Percentiles rank a stretch among this genome's conserved stretches.
phyloP scores from a whole-genome alignment of 2,329 filamentous ascomycete species.

The Xylariaceae sp. region DNA sequence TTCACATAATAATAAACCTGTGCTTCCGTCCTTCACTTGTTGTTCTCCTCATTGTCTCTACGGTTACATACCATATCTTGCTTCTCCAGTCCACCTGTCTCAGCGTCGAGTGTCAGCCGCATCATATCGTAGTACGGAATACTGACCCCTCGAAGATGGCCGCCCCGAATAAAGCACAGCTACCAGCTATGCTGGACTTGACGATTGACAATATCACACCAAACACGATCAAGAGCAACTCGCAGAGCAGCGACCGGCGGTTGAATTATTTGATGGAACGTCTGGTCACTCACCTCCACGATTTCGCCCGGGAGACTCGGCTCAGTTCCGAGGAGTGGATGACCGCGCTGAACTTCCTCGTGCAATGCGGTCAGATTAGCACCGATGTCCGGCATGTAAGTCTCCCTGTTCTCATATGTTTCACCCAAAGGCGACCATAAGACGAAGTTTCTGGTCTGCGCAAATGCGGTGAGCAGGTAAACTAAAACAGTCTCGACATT shows the following conservation, averaged over 20 bases:
- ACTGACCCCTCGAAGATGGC: conserved; percentile 21
- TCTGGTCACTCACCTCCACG: conserved; percentile 71
- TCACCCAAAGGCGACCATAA: not conserved
- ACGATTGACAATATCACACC: conserved; percentile 77
- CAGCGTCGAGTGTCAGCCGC: not conserved
- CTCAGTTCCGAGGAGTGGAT: conserved; percentile 76
- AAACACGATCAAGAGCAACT: conserved; percentile 70
- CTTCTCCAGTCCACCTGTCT: not conserved
- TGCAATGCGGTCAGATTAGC: conserved; percentile 66
- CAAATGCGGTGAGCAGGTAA: not conserved
- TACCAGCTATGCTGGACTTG: conserved; percentile 59
- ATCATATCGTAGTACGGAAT: not conserved
- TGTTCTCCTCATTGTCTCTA: too few species aligned
- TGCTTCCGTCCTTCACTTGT: too few species aligned
- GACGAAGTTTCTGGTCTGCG: not conserved
- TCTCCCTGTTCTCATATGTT: conserved; percentile 6
- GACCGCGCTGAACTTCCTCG: conserved; percentile 65
- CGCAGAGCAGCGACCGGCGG: conserved; percentile 58
- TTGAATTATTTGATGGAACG: conserved; percentile 68
- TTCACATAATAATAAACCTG: too few species aligned
- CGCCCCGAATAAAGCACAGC: conserved; percentile 16
- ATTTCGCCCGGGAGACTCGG: conserved; percentile 74
- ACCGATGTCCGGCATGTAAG: conserved; percentile 65
- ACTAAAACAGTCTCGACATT: conserved; percentile 7
- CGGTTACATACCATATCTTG: not conserved